phyloP scores from a whole-genome alignment of 495 filamentous ascomycete genomes.

The Trichoderma parareesei region DNA sequence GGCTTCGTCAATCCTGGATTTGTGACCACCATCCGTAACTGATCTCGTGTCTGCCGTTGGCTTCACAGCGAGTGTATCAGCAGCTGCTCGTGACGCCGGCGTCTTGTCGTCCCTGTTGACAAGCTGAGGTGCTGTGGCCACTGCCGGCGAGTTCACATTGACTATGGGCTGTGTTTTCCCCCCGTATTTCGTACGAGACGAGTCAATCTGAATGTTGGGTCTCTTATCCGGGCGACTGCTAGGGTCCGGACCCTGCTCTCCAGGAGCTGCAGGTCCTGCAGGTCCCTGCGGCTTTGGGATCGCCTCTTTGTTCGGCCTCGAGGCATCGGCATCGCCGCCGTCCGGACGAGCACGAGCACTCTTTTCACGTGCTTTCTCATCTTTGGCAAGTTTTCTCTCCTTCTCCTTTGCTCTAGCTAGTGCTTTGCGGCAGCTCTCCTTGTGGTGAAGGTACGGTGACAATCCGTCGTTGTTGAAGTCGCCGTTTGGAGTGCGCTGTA shows the following conservation, averaged over 20 bases:
- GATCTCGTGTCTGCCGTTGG: not conserved
- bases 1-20: slow-evolving; percentile 14
- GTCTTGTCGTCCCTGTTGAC: not conserved
- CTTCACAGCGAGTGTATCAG: not conserved
- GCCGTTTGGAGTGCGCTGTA: slow-evolving; percentile 8
- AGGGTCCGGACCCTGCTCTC: not conserved
- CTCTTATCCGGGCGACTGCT: not conserved
- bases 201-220: not conserved
- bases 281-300: not conserved
- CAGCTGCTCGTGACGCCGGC: not conserved
- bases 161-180: not conserved
- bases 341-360: not conserved
- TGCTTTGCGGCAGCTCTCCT: slow-evolving; percentile 12
- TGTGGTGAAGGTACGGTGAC: slow-evolving; percentile 23
- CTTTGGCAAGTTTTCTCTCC: slow-evolving; percentile 11
- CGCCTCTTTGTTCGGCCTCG: not conserved
- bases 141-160: not conserved
- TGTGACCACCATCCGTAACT: slow-evolving; percentile 5
- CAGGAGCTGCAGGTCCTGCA: not conserved
- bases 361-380: slow-evolving; percentile 4
- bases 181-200: not conserved
- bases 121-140: not conserved
- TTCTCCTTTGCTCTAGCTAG: slow-evolving; percentile 5
- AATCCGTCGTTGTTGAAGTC: slow-evolving; percentile 15
- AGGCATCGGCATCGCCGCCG: not conserved